A percentile compares a stretch with the other conserved stretches of the same genome.
phyloP scores from a whole-genome alignment of 306 rosid genomes.

The Albizia julibrissin region DNA sequence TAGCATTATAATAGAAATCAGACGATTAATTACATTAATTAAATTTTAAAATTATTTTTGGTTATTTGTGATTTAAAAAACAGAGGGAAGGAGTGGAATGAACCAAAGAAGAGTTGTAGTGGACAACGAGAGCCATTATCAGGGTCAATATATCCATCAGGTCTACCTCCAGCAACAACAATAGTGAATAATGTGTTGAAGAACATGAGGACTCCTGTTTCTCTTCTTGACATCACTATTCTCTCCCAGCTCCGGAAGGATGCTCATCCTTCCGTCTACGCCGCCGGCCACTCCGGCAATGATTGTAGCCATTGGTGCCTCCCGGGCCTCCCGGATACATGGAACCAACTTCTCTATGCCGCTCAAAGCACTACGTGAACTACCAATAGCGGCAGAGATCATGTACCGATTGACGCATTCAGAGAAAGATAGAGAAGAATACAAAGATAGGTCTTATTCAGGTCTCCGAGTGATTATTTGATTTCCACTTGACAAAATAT shows the following conservation, averaged over 20 bases:
- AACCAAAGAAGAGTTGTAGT: conserved; percentile 66
- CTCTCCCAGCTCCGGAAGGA: conserved; percentile 90
- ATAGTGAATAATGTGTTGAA: conserved; percentile 65
- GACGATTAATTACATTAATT: no score
- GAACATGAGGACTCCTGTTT: conserved; percentile 61
- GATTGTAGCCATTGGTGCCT: conserved; percentile 99
- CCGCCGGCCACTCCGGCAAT: conserved; percentile 62
- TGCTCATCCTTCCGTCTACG: conserved; percentile 82
- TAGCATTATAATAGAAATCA: no score
- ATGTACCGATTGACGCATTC: not conserved
- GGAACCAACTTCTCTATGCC: conserved; percentile 93
- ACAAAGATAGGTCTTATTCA: not conserved
- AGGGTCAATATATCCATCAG: conserved; percentile 80
- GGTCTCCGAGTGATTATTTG: no score
- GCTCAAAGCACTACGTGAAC: conserved; percentile 42
- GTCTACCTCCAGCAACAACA: conserved; percentile 70
- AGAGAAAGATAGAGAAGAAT: not conserved
- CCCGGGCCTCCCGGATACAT: conserved; percentile 94
- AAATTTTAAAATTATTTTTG: no score
- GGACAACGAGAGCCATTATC: conserved; percentile 72
- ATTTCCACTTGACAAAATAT: not conserved
- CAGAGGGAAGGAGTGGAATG: conserved; percentile 91
- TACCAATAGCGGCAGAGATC: not conserved
- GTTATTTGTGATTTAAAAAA: not conserved
- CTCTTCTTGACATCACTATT: conserved; percentile 81